Conservation (phyloP, 108 stramenopile genomes). For the Cylindrotheca fusiformis region DNA sequence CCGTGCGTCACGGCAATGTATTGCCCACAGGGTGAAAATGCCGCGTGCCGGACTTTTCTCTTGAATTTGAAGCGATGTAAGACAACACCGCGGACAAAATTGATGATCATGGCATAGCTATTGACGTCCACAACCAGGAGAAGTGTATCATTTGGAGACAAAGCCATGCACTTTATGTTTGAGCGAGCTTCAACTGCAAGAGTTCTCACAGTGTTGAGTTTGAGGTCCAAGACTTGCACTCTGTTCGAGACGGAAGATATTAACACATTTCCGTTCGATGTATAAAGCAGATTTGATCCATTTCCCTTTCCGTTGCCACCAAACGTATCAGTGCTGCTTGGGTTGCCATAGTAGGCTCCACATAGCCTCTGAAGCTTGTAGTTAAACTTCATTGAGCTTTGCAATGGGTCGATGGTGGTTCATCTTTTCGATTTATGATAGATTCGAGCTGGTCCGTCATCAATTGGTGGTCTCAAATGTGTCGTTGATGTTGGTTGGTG, state of each 20-base stretch:
- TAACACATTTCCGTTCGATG: slow-evolving; percentile 86
- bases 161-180: slow-evolving; percentile 85
- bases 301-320: slow-evolving; percentile 39
- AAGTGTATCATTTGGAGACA: slow-evolving; percentile 83
- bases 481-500: too few relatives aligned
- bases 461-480: too few relatives aligned
- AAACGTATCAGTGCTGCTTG: slow-evolving; percentile 39
- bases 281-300: slow-evolving; percentile 91
- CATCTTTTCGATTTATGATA: too few relatives aligned
- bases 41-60: slow-evolving; percentile 68
- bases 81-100: slow-evolving; percentile 82
- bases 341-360: slow-evolving; percentile 91
- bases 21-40: slow-evolving; percentile 85
- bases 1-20: slow-evolving; percentile 91
- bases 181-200: slow-evolving; percentile 89
- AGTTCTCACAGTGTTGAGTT: slow-evolving; percentile 83
- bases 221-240: slow-evolving; percentile 88
- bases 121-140: slow-evolving; percentile 83
- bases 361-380: slow-evolving; percentile 93
- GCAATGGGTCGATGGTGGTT: too few relatives aligned
- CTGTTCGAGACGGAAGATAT: slow-evolving; percentile 93
- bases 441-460: too few relatives aligned
- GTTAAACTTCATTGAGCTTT: slow-evolving; percentile 85
- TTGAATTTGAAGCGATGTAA: slow-evolving; percentile 94
- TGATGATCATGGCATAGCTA: slow-evolving; percentile 74